Evolutionary conservation across 352 stramenopile genomes (phyloP), one percentile per base, ranked within the genome.

Genomic region (Globisporangium takayamanum): DNA sequence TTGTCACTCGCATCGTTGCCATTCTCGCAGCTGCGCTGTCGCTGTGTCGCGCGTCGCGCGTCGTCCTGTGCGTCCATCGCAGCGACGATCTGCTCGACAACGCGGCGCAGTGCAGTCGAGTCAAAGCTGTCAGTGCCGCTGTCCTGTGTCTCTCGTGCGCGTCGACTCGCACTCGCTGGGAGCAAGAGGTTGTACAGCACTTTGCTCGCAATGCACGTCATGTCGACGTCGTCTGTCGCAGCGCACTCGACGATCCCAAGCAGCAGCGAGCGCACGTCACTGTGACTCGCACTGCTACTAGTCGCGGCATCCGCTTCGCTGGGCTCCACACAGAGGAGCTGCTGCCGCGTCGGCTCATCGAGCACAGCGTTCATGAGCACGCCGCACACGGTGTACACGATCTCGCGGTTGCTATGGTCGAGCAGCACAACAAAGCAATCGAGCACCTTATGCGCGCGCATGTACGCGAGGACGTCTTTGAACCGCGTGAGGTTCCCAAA

Each of bases 401-500:
- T 78, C 57, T 95, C 83, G 2, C 78, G 80, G 47, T 78, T 87
- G 64, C 70, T 75, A 62, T 95, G 81, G 46, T 89, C 74, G 4
- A 96, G 71, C 41, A 96, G 65, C 6, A 92, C 68, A 6, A 93
- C 85, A 20, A 89, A 69, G 26, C 78, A 73, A 8, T 86, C 74
- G 12, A 95, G 65, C 16, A 89, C 73, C 49, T 89, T 79, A n/a
- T 74, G 55, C 16, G 75, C 57, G 1, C 56, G 56, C 70, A 95
- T 88, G 22, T 55, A 59, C 1, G 8, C 60, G 12, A 94, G 64
- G 12, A 91, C 81, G 36, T 89, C 76, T 47, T 73, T 72, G 62
- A 92, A 89, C 7, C 87, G 72, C 14, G 76, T 84, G 46, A 96
- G 69, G 60, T 96, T 96, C 11, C 88, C 88, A 45, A 96, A 94